Evolutionary conservation across 352 stramenopile genomes (phyloP).

Genomic region (Pelagophyceae sp.): DNA sequence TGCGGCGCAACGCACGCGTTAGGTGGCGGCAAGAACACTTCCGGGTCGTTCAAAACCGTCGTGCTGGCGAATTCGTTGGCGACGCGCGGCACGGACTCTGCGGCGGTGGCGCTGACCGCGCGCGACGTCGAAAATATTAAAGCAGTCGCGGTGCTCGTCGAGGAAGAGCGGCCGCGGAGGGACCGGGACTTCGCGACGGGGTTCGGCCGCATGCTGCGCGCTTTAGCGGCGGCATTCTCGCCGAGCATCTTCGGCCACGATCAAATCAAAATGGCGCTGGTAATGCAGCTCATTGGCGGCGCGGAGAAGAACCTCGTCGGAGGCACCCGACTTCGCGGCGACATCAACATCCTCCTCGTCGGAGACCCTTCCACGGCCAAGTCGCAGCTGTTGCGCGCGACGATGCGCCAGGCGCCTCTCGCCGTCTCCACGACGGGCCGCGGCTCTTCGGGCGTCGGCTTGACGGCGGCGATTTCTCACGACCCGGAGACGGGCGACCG

Average conservation of each 20-base stretch:
- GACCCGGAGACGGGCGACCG: constrained; percentile 77
- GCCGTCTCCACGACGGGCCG: constrained; percentile 72
- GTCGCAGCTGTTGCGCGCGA: constrained; percentile 92
- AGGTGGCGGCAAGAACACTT: constrained; percentile 38
- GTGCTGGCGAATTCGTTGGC: constrained; percentile 92
- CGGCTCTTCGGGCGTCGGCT: constrained; percentile 83
- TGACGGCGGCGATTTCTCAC: constrained; percentile 94
- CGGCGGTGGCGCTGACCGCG: constrained; percentile 75
- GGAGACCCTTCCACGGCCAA: constrained; percentile 98
- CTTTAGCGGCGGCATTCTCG: constrained; percentile 84
- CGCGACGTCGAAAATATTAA: constrained; percentile 84
- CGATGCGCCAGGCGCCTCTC: constrained; percentile 83
- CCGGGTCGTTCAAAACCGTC: constrained; percentile 76
- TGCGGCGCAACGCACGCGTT: not conserved
- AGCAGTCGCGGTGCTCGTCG: constrained; percentile 72
- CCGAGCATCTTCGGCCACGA: constrained; percentile 96
- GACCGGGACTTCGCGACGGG: constrained; percentile 26
- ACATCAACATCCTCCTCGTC: constrained; percentile 96
- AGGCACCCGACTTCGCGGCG: constrained; percentile 96
- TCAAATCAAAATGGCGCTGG: constrained; percentile 90
- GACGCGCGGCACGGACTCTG: constrained; percentile 82
- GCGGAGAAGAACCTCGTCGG: constrained; percentile 93
- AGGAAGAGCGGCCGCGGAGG: too few species aligned
- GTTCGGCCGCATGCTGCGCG: constrained; percentile 51
- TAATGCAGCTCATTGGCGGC: constrained; percentile 69